Conservation (phyloP, 2,329 filamentous ascomycete genomes). For the Chaetothyriales sp. region DNA sequence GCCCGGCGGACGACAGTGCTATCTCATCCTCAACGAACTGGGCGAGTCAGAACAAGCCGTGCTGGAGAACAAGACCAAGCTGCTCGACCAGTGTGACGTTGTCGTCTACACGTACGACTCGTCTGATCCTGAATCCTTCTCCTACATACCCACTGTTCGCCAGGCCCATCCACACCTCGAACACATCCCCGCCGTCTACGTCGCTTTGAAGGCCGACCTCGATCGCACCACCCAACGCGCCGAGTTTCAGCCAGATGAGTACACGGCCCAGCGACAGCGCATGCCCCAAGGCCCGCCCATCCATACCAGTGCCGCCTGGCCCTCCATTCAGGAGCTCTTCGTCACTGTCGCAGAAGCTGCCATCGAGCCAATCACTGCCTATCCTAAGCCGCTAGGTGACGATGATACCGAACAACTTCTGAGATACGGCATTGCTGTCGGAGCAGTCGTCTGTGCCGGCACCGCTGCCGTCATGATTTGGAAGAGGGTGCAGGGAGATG, state of each 20-base stretch:
- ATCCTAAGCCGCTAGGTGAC: constrained; percentile 81
- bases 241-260: constrained; percentile 81
- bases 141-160: constrained; percentile 72
- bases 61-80: constrained; percentile 75
- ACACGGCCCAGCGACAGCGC: constrained; percentile 60
- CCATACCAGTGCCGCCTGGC: constrained; percentile 91
- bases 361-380: constrained; percentile 74
- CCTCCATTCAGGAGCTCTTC: constrained; percentile 85
- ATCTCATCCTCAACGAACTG: constrained; percentile 87
- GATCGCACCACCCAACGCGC: constrained; percentile 95
- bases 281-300: constrained; percentile 67
- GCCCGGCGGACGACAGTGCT: constrained; percentile 90
- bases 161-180: constrained; percentile 70
- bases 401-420: constrained; percentile 49
- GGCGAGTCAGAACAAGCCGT: constrained; percentile 81
- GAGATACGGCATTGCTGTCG: constrained; percentile 71
- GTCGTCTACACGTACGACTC: constrained; percentile 96
- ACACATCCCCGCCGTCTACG: constrained; percentile 80
- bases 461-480: constrained; percentile 48
- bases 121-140: constrained; percentile 88
- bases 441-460: constrained; percentile 50
- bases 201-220: constrained; percentile 84
- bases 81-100: constrained; percentile 76
- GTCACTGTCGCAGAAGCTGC: constrained; percentile 82
- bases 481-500: constrained; percentile 29